Evolutionary conservation across 164 flowering plant species (phyloP), one percentile per base, ranked within the genome.

Genomic region (Magnolia sinica): DNA sequence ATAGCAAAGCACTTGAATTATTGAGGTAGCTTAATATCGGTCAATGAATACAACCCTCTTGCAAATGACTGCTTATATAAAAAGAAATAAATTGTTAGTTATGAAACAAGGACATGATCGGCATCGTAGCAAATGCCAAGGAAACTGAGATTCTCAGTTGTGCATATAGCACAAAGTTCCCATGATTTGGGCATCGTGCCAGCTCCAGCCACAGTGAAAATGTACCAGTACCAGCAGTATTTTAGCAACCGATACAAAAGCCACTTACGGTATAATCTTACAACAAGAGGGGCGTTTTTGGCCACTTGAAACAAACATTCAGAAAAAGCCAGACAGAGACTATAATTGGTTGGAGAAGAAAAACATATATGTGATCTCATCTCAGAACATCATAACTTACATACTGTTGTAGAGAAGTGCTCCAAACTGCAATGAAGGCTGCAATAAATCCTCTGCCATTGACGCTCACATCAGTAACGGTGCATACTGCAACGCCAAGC

Each of bases 401-500:
- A 88, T 93, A 92, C 75, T 93, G 96, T 79, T 93, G 96, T 73
- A 92, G 83, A 61, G 98, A 70, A 72, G 96, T 92, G 85, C 94
- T 91, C 98, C 98, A 93, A 51, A 93, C 95, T 50, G 96, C 96
- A n/a, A 93, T 78, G 66, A 84, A 68, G 7, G 98, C 98, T 73
- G 78, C 96, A 78, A 91, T 23, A 67, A 93, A 92, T 14, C 96
- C 98, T 80, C 82, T 88, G 11, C 87, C 49, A 83, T 93, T 93
- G 70, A 92, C 96, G 85, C 92, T 92, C 73, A 93, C 95, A 84
- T 93, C 95, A 71, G 98, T 93, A 49, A 93, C 91, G 71, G 98
- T 93, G 77, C 98, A 93, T 29, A 93, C 91, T n/a, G 86, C 93
- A 79, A 93, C 98, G 68, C 98, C 98, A n/a, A 90, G 73, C 58